Percentiles rank a stretch among this genome's conserved stretches.
Evolutionary conservation across 2,329 filamentous ascomycete species (phyloP).

Genomic region (Neofusicoccum sp.): DNA sequence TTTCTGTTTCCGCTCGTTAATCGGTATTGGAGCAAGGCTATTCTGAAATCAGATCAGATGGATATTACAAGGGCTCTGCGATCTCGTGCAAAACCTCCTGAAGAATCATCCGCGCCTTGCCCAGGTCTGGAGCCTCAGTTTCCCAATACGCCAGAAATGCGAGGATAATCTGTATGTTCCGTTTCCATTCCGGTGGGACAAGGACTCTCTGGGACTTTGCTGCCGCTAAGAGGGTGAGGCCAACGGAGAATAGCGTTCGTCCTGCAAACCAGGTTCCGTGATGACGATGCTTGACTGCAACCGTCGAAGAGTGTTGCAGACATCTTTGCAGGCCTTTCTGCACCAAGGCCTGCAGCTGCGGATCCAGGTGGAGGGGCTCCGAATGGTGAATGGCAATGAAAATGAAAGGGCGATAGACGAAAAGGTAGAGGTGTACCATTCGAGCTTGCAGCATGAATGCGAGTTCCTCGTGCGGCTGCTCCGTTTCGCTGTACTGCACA

Average conservation of each 20-base stretch:
- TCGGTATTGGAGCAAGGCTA: too few species aligned
- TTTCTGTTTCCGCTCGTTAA: too few species aligned
- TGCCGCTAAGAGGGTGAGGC: constrained; percentile 30
- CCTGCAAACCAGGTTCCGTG: constrained; percentile 33
- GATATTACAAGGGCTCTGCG: too few species aligned
- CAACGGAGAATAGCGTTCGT: constrained; percentile 22
- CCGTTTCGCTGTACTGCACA: constrained; percentile 14
- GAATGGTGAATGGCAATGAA: constrained; percentile 29
- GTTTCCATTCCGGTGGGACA: constrained; percentile 8
- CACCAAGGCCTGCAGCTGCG: constrained; percentile 21
- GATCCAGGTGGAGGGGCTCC: constrained; percentile 18
- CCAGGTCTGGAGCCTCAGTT: constrained; percentile 22
- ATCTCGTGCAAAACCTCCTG: too few species aligned
- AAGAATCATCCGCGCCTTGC: constrained; percentile 1
- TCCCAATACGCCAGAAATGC: constrained; percentile 24
- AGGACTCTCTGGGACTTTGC: constrained; percentile 20
- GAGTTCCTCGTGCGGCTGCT: constrained; percentile 25
- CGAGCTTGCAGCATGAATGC: constrained; percentile 22
- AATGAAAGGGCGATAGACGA: constrained; percentile 33
- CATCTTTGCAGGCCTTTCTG: constrained; percentile 25
- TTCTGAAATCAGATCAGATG: too few species aligned
- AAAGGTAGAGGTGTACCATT: constrained; percentile 22
- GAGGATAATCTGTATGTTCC: constrained; percentile 17
- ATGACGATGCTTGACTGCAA: constrained; percentile 31
- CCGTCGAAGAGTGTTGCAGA: constrained; percentile 21